Evolutionary conservation across 2,329 filamentous ascomycete species (phyloP).

Genomic region (Xylariaceae sp.): DNA sequence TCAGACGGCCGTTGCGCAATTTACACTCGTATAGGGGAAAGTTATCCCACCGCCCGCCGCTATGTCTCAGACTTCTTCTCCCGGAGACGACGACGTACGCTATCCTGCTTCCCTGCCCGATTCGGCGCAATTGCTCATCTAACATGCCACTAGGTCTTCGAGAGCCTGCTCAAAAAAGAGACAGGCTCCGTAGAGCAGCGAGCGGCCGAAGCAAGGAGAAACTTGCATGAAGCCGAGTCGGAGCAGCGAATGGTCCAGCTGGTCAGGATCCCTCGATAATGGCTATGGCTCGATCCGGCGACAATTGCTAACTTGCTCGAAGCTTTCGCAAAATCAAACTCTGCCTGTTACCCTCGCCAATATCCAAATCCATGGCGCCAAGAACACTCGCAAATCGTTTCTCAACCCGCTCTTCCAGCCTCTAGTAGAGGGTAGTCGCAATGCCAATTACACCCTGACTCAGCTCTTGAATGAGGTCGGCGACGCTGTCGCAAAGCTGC

Average conservation of each 20-base stretch:
- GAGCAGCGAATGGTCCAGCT: conserved; percentile 60
- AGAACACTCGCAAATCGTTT: conserved; percentile 77
- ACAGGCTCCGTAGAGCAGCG: conserved; percentile 28
- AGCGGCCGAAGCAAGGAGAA: conserved; percentile 23
- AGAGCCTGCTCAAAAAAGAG: conserved; percentile 29
- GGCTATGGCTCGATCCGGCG: conserved; percentile 3
- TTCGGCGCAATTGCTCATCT: not conserved
- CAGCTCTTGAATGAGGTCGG: conserved; percentile 56
- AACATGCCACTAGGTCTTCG: conserved; percentile 26
- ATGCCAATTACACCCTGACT: conserved; percentile 67
- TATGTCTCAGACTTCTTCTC: conserved; percentile 24
- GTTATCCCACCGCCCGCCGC: conserved; percentile 7
- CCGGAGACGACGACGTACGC: conserved; percentile 27
- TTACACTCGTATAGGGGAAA: not conserved
- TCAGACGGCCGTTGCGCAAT: not conserved
- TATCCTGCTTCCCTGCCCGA: not conserved
- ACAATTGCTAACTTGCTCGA: conserved; percentile 9
- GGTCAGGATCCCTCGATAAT: conserved; percentile 39
- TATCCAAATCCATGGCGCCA: conserved; percentile 75
- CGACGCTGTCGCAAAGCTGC: conserved; percentile 51
- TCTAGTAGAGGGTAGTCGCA: conserved; percentile 62
- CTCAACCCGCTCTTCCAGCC: conserved; percentile 77
- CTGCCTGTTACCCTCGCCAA: conserved; percentile 84
- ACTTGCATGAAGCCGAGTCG: conserved; percentile 42
- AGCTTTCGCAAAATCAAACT: conserved; percentile 78